Evolutionary conservation across 768 basidiomycete species (phyloP), one percentile per base, ranked within the genome.

Genomic region (Suillus tomentosus): DNA sequence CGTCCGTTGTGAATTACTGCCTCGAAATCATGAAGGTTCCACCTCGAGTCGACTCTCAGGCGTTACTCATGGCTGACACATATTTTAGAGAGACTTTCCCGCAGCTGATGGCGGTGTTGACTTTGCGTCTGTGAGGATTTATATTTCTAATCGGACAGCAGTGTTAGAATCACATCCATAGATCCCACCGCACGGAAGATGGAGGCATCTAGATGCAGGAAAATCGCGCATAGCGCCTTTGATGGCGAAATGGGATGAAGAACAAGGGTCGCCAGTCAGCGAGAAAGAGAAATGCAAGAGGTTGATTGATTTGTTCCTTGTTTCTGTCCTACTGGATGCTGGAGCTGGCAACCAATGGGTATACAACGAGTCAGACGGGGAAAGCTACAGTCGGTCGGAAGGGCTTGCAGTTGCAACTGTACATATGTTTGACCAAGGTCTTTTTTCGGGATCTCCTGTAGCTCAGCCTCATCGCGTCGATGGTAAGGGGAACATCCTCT

Each of bases 311-410:
- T 85, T 97, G 47, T 96, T 95, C 79, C 78, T 88, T 61, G 91
- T 94, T 37, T 95, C 94, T 13, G 96, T 99, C 9, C 82, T 99
- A 15, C 86, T 99, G 42, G 96, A 99, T 70, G 96, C 96, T 0
- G 96, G 96, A 1, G 96, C 96, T 0, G 96, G 96, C 0, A 89
- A 85, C 62, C 70, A 77, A 1, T 99, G 96, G 96, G 76, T 75
- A 13, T 99, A 90, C 75, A 80, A 77, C 8, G 95, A 96, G 63
- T 74, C 81, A 6, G 77, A 73, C 0, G 85, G 84, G 0, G 70
- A 79, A 62, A 79, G 74, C 0, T 94, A 87, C 74, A 72, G 79
- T 60, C 82, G 90, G 69, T 95, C 85, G 6, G 92, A 88, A 72
- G 96, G 96, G 0, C 78, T 99, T 7, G 96, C 89, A 0, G 89